phyloP scores from a whole-genome alignment of 148 eudicot species.

The Rhododendron simsii region DNA sequence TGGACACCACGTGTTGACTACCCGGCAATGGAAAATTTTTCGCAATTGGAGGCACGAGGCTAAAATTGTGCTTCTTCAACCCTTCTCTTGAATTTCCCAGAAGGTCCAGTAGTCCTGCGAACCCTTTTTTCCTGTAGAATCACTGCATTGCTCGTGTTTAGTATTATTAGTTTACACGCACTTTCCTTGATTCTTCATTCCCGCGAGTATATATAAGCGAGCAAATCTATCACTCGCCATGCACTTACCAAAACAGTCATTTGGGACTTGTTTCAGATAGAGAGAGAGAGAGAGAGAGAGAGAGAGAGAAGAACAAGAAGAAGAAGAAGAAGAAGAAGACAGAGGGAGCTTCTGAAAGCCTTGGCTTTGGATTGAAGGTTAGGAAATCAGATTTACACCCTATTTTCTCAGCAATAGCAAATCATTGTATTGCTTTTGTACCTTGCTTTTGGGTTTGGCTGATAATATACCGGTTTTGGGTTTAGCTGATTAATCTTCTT shows the following conservation, averaged over 20 bases:
- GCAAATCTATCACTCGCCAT: background rate
- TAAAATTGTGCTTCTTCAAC: background rate
- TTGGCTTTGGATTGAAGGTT: conserved; percentile 1
- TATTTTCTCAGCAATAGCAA: background rate
- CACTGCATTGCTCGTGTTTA: background rate
- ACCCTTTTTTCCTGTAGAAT: too few species aligned
- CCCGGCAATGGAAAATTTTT: too few species aligned
- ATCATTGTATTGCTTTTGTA: background rate
- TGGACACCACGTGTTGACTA: fast-evolving
- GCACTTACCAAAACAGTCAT: background rate
- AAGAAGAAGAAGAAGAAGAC: background rate
- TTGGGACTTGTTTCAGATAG: conserved; percentile 6
- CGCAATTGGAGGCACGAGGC: background rate
- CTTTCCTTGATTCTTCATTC: background rate
- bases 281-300: background rate
- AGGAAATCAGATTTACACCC: background rate
- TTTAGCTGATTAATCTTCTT: background rate
- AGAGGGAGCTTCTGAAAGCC: background rate
- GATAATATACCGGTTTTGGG: background rate
- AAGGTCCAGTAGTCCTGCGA: background rate
- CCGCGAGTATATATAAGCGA: background rate
- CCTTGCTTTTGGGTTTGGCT: background rate
- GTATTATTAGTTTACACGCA: background rate
- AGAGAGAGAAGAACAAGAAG: background rate
- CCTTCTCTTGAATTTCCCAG: background rate